Evolutionary conservation across 148 eudicot species (phyloP).

Genomic region (Suaeda aralocaspica): DNA sequence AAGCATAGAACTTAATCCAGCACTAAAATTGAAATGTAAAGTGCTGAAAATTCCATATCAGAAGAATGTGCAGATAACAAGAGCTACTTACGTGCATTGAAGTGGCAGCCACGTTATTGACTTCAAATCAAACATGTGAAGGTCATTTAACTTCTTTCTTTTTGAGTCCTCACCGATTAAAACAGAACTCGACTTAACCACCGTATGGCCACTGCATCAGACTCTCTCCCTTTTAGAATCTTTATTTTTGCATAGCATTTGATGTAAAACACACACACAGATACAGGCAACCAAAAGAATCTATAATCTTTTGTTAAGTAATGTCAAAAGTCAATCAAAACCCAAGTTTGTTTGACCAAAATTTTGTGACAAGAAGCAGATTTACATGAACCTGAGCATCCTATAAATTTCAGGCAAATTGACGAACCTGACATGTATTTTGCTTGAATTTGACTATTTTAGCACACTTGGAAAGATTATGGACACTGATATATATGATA

Average conservation of each 20-base stretch:
- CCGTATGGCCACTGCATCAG: conserved; percentile 89
- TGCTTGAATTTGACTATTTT: background rate
- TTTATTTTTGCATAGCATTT: background rate
- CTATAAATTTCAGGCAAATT: no score
- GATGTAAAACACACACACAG: background rate
- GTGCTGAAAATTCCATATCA: conserved; percentile 1
- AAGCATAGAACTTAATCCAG: background rate
- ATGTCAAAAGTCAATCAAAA: no score
- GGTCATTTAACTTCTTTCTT: conserved; percentile 75
- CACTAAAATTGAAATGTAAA: background rate
- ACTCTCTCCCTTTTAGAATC: conserved; percentile 31
- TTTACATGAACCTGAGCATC: no score
- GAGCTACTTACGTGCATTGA: conserved; percentile 75
- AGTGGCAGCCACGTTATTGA: conserved; percentile 97
- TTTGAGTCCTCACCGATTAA: conserved; percentile 81
- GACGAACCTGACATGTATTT: background rate
- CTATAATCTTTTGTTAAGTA: no score
- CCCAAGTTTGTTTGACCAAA: no score
- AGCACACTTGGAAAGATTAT: background rate
- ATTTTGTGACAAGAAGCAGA: no score
- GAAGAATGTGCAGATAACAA: background rate
- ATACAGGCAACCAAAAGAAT: background rate
- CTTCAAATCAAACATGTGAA: conserved; percentile 98
- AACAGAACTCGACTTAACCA: conserved; percentile 73
- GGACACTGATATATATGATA: background rate